Percentiles rank a stretch among this genome's conserved stretches.
These are phyloP conservation scores for Petunia axillaris DNA, from an alignment of 257 asterid genomes.

Conservation along the genomic window DNA sequence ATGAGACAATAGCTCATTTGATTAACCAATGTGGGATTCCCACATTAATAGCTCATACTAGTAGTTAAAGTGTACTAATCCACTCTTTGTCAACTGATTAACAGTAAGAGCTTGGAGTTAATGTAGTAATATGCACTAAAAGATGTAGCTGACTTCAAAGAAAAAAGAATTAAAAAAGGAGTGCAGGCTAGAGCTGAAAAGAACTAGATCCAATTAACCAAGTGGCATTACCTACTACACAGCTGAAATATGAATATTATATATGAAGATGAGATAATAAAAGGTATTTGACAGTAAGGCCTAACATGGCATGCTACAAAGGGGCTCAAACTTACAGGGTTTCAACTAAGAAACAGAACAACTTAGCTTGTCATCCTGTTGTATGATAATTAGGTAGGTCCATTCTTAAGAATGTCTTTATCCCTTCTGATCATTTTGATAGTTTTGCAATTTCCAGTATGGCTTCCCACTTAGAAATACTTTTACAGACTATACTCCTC, in stretches of 20 bases:
- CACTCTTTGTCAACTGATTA: neutral
- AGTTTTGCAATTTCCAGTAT: constrained; percentile 1
- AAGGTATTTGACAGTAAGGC: constrained; percentile 45
- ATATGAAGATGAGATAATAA: constrained; percentile 22
- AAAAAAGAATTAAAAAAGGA: neutral
- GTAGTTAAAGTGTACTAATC: constrained; percentile 11
- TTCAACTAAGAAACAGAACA: constrained; percentile 17
- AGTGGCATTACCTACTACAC: constrained; percentile 35
- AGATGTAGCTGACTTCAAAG: neutral
- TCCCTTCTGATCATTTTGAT: neutral
- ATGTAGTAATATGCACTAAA: neutral
- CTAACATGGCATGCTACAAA: constrained; percentile 36
- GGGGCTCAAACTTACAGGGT: constrained; percentile 13
- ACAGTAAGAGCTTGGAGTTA: neutral
- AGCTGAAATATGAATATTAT: constrained; percentile 13
- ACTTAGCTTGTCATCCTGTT: neutral
- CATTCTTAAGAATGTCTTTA: neutral
- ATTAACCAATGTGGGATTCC: neutral
- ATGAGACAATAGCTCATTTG: neutral
- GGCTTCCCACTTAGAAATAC: constrained; percentile 20
- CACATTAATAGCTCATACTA: neutral
- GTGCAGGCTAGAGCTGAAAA: neutral
- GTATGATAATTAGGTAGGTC: constrained; percentile 10
- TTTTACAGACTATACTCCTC: constrained; percentile 1
- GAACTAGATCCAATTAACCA: constrained; percentile 17